A percentile compares a stretch with the other conserved stretches of the same genome.
phyloP scores from a whole-genome alignment of 495 filamentous ascomycete species.

The Podospora appendiculata region DNA sequence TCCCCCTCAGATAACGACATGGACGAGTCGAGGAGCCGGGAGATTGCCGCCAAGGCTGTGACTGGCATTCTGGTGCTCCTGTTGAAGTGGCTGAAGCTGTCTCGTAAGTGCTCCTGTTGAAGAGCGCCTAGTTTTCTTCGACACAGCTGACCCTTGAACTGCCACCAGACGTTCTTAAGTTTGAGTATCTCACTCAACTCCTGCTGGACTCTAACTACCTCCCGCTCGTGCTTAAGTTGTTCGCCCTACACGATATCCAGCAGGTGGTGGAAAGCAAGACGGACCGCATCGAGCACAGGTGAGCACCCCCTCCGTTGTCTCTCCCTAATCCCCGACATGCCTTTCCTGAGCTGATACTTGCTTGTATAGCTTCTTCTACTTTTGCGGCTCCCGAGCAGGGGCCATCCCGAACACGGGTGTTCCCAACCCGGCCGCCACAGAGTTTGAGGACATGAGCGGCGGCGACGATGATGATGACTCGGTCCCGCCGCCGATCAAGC shows the following conservation, averaged over 20 bases:
- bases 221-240: conserved; percentile 83
- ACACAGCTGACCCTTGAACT: not conserved
- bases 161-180: conserved; percentile 76
- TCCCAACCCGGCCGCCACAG: conserved; percentile 17
- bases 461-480: conserved; percentile 39
- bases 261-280: conserved; percentile 76
- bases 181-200: conserved; percentile 90
- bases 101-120: conserved; percentile 51
- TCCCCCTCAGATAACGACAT: conserved; percentile 57
- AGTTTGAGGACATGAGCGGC: conserved; percentile 15
- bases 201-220: conserved; percentile 91
- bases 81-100: conserved; percentile 94
- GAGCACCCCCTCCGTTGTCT: too few relatives aligned
- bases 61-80: conserved; percentile 77
- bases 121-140: not conserved
- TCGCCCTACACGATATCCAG: conserved; percentile 87
- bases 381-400: conserved; percentile 56
- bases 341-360: not conserved
- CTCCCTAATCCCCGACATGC: not conserved
- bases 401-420: conserved; percentile 13
- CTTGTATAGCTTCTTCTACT: conserved; percentile 70
- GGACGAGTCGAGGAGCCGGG: conserved; percentile 69
- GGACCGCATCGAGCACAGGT: conserved; percentile 79
- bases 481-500: conserved; percentile 70
- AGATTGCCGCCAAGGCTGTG: conserved; percentile 85